Percentiles rank a stretch among this genome's conserved stretches.
These are phyloP conservation scores for Limnomonas spitsbergensis DNA, from an alignment of 139 green algal genomes.

Conservation along the genomic window DNA sequence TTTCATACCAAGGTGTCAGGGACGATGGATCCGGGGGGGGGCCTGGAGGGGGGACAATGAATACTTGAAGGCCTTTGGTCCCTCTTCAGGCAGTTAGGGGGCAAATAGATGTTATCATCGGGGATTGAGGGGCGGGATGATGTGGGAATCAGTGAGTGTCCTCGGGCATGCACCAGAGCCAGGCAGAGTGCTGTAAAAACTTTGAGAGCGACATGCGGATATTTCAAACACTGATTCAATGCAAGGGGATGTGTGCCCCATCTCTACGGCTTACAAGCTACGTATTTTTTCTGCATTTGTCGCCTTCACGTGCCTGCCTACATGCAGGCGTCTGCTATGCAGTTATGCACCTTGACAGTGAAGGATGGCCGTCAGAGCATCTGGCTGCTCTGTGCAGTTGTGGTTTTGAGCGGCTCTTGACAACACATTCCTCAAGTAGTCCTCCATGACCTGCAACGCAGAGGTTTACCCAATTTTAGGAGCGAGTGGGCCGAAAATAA, in stretches of 20 bases:
- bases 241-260: too few species aligned
- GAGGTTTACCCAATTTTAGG: neutral
- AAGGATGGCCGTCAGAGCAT: neutral
- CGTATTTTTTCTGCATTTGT: too few species aligned
- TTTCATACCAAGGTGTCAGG: slow-evolving; percentile 72
- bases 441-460: slow-evolving; percentile 52
- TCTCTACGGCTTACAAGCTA: too few species aligned
- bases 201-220: neutral
- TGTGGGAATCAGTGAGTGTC: neutral
- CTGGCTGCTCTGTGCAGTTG: neutral
- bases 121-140: neutral
- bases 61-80: neutral
- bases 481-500: neutral
- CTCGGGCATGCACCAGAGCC: neutral
- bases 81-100: neutral
- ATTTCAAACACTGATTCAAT: neutral
- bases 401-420: slow-evolving; percentile 27
- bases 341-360: neutral
- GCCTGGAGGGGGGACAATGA: too few species aligned
- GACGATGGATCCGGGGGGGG: neutral
- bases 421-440: slow-evolving; percentile 59
- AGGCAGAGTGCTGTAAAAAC: too few species aligned
- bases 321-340: neutral
- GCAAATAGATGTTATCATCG: neutral
- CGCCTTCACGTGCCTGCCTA: too few species aligned